These are phyloP conservation scores for Salix suchowensis DNA, from an alignment of 345 rosid species.

Conservation along the genomic window DNA sequence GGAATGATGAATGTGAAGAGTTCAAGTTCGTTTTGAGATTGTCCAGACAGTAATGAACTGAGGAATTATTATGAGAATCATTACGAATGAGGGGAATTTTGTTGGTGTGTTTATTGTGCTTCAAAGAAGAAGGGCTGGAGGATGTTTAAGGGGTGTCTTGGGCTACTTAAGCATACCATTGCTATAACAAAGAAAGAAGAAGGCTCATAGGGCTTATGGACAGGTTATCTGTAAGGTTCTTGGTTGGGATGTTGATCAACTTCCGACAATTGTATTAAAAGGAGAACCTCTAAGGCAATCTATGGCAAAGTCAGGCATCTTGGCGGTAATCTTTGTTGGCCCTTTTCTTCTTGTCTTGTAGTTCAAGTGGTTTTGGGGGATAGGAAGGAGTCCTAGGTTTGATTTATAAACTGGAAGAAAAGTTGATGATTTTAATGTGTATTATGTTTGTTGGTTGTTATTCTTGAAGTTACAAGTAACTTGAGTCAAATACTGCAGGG, in stretches of 20 bases:
- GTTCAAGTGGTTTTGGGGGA: background rate
- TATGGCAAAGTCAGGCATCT: background rate
- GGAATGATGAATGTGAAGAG: constrained; percentile 30
- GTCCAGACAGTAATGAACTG: constrained; percentile 46
- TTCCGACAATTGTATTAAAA: constrained; percentile 38
- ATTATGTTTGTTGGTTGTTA: background rate
- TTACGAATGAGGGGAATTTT: constrained; percentile 47
- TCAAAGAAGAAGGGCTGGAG: constrained; percentile 34
- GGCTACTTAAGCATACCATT: constrained; percentile 58
- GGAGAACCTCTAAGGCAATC: constrained; percentile 30
- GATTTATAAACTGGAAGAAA: background rate
- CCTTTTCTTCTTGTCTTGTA: background rate
- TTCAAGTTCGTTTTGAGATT: constrained; percentile 38
- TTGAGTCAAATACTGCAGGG: constrained; percentile 8
- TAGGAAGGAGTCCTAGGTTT: background rate
- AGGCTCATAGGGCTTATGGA: constrained; percentile 63
- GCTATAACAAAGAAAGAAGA: constrained; percentile 39
- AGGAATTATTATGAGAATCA: constrained; percentile 56
- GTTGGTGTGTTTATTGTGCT: constrained; percentile 65
- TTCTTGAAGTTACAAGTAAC: background rate
- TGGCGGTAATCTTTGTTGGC: background rate
- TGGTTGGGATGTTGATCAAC: constrained; percentile 58
- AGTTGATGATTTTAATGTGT: background rate
- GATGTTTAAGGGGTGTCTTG: constrained; percentile 55
- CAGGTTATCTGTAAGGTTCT: constrained; percentile 67